Percentiles rank a stretch among this genome's conserved stretches.
These are phyloP conservation scores for Verticillium longisporum DNA, from an alignment of 2,329 filamentous ascomycete genomes.

Conservation along the genomic window DNA sequence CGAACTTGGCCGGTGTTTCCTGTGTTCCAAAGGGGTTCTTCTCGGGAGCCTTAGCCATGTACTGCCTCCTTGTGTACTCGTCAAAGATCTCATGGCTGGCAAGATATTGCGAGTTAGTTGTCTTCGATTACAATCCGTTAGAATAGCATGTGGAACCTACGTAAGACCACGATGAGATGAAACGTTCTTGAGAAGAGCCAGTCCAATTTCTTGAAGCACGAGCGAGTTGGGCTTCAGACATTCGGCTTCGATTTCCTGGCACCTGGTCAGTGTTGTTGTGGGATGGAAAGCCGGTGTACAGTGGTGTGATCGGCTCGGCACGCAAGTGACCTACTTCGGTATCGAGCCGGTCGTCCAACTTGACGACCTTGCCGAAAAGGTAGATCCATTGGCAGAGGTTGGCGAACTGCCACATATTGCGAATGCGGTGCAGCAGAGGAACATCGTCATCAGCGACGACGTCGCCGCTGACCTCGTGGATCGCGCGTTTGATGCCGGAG, in stretches of 20 bases:
- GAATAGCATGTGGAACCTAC: conserved; percentile 45
- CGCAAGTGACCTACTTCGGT: conserved; percentile 61
- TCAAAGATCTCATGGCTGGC: conserved; percentile 78
- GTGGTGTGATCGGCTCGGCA: background rate
- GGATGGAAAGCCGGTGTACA: background rate
- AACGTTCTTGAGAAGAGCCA: conserved; percentile 84
- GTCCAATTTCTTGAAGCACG: conserved; percentile 71
- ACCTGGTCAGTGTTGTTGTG: background rate
- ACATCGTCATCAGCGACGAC: conserved; percentile 15
- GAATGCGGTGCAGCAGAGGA: conserved; percentile 58
- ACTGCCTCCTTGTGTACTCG: conserved; percentile 87
- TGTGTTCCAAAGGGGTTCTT: conserved; percentile 81
- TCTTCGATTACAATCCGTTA: background rate
- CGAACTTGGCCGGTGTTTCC: conserved; percentile 66
- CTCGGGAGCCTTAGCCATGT: conserved; percentile 68
- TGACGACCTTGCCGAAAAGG: conserved; percentile 82
- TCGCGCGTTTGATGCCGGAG: conserved; percentile 42
- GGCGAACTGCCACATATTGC: conserved; percentile 94
- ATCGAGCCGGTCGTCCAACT: conserved; percentile 82
- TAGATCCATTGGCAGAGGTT: conserved; percentile 91
- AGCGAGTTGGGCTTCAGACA: conserved; percentile 75
- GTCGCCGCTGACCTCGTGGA: conserved; percentile 35
- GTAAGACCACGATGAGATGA: conserved; percentile 89
- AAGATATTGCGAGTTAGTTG: background rate
- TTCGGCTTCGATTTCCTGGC: conserved; percentile 79